phyloP scores from a whole-genome alignment of 805 yeast genomes.

The Spathaspora gorwiae region DNA sequence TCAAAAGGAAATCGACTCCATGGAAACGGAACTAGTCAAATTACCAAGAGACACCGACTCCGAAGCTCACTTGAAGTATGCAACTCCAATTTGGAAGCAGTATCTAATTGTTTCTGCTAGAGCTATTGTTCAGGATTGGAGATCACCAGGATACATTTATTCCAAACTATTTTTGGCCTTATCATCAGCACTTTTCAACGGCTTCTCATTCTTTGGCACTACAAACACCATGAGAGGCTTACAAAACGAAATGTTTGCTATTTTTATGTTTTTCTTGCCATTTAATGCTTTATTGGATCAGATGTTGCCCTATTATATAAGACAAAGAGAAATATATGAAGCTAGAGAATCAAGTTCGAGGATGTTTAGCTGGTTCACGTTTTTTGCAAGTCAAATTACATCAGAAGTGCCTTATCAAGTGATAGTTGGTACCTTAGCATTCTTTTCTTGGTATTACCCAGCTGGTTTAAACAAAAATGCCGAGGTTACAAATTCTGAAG shows the following conservation, averaged over 20 bases:
- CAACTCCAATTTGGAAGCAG: slow-evolving; percentile 23
- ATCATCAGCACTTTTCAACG: slow-evolving; percentile 5
- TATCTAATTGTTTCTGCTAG: slow-evolving; percentile 23
- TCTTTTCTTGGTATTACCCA: slow-evolving; percentile 49
- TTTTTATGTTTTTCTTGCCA: slow-evolving; percentile 42
- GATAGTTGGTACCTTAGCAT: slow-evolving; percentile 59
- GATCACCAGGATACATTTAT: slow-evolving; percentile 59
- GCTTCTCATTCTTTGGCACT: slow-evolving; percentile 43
- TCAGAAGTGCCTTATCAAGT: slow-evolving; percentile 66
- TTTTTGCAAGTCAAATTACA: slow-evolving; percentile 56
- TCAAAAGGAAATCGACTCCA: slow-evolving; percentile 51
- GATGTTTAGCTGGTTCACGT: slow-evolving; percentile 21
- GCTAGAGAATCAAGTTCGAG: slow-evolving; percentile 32
- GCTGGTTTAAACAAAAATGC: slow-evolving; percentile 22
- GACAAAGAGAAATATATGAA: slow-evolving; percentile 43
- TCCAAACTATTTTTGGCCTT: slow-evolving; percentile 53
- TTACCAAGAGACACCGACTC: slow-evolving; percentile 10
- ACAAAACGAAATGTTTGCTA: slow-evolving; percentile 63
- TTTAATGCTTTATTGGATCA: slow-evolving; percentile 37
- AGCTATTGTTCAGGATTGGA: slow-evolving; percentile 32
- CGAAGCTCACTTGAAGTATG: slow-evolving; percentile 22
- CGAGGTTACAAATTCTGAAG: slow-evolving; percentile 13
- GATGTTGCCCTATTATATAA: slow-evolving; percentile 41
- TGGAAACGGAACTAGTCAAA: slow-evolving; percentile 50
- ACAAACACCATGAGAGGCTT: slow-evolving; percentile 47